Conservation (phyloP, 2,329 filamentous ascomycete genomes). For the Aspergillaceae sp. region DNA sequence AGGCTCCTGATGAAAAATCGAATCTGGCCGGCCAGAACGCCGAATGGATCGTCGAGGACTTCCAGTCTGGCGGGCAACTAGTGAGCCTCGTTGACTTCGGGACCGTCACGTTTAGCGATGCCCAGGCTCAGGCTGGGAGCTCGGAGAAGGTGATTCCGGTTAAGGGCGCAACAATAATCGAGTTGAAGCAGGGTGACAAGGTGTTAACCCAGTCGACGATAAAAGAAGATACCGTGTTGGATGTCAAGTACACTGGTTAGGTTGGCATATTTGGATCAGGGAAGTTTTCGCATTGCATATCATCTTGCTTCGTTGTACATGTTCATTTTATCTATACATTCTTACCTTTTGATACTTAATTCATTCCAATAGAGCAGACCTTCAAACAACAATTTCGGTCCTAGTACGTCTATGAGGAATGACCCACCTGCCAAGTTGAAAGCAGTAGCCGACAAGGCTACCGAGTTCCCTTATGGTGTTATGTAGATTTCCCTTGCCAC, state of each 20-base stretch:
- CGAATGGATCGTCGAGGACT: conserved; percentile 50
- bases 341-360: too few relatives aligned
- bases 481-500: too few relatives aligned
- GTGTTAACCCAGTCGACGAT: conserved; percentile 24
- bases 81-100: conserved; percentile 44
- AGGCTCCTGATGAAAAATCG: conserved; percentile 29
- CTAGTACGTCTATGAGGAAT: not conserved
- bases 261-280: not conserved
- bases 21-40: conserved; percentile 49
- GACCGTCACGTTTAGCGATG: conserved; percentile 32
- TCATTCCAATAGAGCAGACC: too few relatives aligned
- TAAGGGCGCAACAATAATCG: conserved; percentile 36
- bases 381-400: not conserved
- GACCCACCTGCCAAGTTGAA: too few relatives aligned
- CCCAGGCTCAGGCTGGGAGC: conserved; percentile 17
- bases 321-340: not conserved
- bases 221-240: conserved; percentile 18
- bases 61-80: conserved; percentile 29
- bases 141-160: conserved; percentile 17
- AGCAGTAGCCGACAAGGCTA: too few relatives aligned
- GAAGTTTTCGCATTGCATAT: not conserved
- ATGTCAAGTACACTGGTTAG: conserved; percentile 14
- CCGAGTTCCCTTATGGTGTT: too few relatives aligned
- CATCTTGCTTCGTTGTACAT: not conserved
- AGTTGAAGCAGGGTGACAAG: conserved; percentile 38